phyloP scores from a whole-genome alignment of 169 alveolate species.

The Plasmodium chabaudi region DNA sequence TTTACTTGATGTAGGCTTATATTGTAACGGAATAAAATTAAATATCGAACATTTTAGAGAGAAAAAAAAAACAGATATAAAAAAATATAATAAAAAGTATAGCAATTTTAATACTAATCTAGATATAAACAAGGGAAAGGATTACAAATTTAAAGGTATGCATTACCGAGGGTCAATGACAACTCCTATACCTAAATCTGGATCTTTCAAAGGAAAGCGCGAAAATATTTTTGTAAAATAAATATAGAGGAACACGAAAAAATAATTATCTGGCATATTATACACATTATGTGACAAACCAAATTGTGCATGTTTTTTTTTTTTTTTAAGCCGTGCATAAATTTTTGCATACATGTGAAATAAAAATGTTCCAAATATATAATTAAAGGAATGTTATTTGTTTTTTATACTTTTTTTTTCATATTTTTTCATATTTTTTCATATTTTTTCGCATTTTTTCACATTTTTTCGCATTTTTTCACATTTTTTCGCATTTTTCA shows the following conservation, averaged over 20 bases:
- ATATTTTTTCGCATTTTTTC: not conserved
- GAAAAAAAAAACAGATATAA: constrained; percentile 25
- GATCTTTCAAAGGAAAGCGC: constrained; percentile 19
- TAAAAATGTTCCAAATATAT: too few species aligned
- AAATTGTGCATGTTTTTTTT: too few species aligned
- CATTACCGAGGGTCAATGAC: constrained; percentile 14
- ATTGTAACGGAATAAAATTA: constrained; percentile 70
- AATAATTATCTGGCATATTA: too few species aligned
- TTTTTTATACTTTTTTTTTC: not conserved
- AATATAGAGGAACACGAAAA: not conserved
- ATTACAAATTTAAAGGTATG: constrained; percentile 29
- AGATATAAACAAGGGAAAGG: constrained; percentile 10
- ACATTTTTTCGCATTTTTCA: too few species aligned
- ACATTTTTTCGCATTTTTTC: not conserved
- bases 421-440: not conserved
- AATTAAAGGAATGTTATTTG: not conserved
- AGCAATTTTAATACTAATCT: constrained; percentile 4
- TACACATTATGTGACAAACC: too few species aligned
- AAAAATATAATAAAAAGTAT: constrained; percentile 19
- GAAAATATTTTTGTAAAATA: constrained; percentile 41
- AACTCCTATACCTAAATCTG: not conserved
- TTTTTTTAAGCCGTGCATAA: too few species aligned
- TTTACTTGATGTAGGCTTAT: constrained; percentile 43
- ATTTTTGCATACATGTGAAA: too few species aligned
- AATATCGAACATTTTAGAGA: constrained; percentile 63